Percentiles rank a stretch among this genome's conserved stretches.
phyloP scores from a whole-genome alignment of 2,329 filamentous ascomycete species.

The Pleoardoris graminearum region DNA sequence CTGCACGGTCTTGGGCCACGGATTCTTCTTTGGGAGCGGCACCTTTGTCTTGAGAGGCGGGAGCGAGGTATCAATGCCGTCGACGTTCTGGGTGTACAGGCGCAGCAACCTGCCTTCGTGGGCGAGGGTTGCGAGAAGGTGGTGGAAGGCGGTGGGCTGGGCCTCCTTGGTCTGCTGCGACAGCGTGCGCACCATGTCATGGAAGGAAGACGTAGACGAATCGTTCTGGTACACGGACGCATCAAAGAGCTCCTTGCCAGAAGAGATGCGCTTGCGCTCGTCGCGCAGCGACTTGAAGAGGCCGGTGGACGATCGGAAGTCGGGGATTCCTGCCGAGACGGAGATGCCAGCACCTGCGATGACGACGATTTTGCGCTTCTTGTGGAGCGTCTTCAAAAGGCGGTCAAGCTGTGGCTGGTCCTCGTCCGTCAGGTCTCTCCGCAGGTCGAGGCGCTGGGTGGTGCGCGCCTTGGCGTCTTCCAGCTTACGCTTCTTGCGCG shows the following conservation, averaged over 20 bases:
- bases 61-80: constrained; percentile 87
- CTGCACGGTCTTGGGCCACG: constrained; percentile 92
- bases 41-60: constrained; percentile 77
- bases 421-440: constrained; percentile 56
- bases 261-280: constrained; percentile 88
- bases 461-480: constrained; percentile 65
- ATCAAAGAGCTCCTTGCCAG: constrained; percentile 94
- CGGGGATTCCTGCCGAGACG: constrained; percentile 93
- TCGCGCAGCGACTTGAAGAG: constrained; percentile 83
- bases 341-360: constrained; percentile 97
- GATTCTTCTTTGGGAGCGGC: constrained; percentile 79
- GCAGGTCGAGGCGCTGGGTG: constrained; percentile 80
- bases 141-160: constrained; percentile 85
- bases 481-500: constrained; percentile 73
- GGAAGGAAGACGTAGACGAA: constrained; percentile 84
- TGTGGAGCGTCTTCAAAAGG: constrained; percentile 74
- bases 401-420: constrained; percentile 68
- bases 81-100: constrained; percentile 95
- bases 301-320: constrained; percentile 90
- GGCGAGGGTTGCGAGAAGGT: constrained; percentile 86
- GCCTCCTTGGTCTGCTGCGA: constrained; percentile 77
- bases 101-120: constrained; percentile 84
- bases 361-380: constrained; percentile 94
- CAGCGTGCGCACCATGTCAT: constrained; percentile 92
- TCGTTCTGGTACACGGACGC: constrained; percentile 96